Evolutionary conservation across 2,329 filamentous ascomycete genomes (phyloP).

Genomic region (Pseudonectria foliicola): DNA sequence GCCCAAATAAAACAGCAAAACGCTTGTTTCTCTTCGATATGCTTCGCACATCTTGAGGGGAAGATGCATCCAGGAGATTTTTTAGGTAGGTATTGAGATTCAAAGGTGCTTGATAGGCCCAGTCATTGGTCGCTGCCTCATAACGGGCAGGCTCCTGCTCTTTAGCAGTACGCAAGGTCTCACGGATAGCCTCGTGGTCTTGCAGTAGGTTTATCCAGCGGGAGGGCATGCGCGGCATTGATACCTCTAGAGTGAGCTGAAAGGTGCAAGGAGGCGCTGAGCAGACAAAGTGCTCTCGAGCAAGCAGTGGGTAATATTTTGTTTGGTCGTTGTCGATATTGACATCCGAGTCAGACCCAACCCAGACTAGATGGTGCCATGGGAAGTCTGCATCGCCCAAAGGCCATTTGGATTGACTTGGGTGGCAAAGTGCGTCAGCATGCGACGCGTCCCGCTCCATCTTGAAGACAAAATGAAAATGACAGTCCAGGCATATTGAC

Average conservation of each 20-base stretch:
- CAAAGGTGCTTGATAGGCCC: slow-evolving; percentile 32
- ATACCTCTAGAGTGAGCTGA: slow-evolving; percentile 40
- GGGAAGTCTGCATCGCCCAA: slow-evolving; percentile 28
- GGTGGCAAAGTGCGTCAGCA: slow-evolving; percentile 23
- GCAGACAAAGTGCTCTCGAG: slow-evolving; percentile 34
- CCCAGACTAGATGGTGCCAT: slow-evolving; percentile 34
- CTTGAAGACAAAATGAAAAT: slow-evolving; percentile 35
- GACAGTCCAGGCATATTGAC: slow-evolving; percentile 33
- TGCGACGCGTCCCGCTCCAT: slow-evolving; percentile 27
- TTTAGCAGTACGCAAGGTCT: slow-evolving; percentile 32
- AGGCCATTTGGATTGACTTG: slow-evolving; percentile 28
- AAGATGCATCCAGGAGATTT: slow-evolving; percentile 36
- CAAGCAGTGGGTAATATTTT: slow-evolving; percentile 33
- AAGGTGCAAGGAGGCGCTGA: slow-evolving; percentile 36
- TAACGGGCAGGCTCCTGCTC: slow-evolving; percentile 43
- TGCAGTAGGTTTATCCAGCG: slow-evolving; percentile 37
- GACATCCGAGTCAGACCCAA: slow-evolving; percentile 21
- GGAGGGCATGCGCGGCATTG: slow-evolving; percentile 38
- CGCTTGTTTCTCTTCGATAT: slow-evolving; percentile 52
- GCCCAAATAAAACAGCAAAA: slow-evolving; percentile 47
- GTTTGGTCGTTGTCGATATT: slow-evolving; percentile 16
- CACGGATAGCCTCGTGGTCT: slow-evolving; percentile 37
- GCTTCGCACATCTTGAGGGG: slow-evolving; percentile 30
- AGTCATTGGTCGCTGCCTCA: slow-evolving; percentile 33
- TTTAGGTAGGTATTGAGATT: slow-evolving; percentile 46